phyloP scores from a whole-genome alignment of 2,329 filamentous ascomycete genomes.

The Pseudogymnoascus sp. region DNA sequence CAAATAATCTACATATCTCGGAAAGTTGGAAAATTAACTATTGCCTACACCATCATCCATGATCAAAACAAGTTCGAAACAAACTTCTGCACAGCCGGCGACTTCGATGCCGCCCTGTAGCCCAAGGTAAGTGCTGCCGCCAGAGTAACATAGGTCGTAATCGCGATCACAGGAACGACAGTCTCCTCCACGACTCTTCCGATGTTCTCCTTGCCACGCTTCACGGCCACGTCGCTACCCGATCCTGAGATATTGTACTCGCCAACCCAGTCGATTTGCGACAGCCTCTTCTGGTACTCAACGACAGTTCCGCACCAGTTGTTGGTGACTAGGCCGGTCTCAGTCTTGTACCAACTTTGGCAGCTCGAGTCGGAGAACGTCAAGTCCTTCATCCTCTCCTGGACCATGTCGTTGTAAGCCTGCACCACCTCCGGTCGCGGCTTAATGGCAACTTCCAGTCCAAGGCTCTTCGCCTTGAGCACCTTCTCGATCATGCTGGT shows the following conservation, averaged over 20 bases:
- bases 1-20: background rate
- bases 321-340: constrained; percentile 45
- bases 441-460: constrained; percentile 35
- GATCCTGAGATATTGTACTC: constrained; percentile 35
- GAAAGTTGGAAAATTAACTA: background rate
- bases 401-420: constrained; percentile 38
- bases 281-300: constrained; percentile 42
- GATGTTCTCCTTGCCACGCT: constrained; percentile 23
- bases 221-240: constrained; percentile 18
- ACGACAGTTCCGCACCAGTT: constrained; percentile 47
- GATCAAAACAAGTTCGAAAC: background rate
- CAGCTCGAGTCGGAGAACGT: constrained; percentile 47
- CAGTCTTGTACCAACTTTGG: constrained; percentile 47
- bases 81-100: background rate
- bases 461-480: constrained; percentile 34
- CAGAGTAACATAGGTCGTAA: constrained; percentile 10
- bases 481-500: constrained; percentile 41
- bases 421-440: constrained; percentile 33
- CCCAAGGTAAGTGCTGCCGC: background rate
- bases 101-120: background rate
- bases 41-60: background rate
- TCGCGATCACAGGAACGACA: constrained; percentile 20
- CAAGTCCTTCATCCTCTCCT: constrained; percentile 33
- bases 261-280: constrained; percentile 32
- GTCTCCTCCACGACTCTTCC: constrained; percentile 30